phyloP scores from a whole-genome alignment of 2,329 filamentous ascomycete genomes.

The Nigrospora oryzae region DNA sequence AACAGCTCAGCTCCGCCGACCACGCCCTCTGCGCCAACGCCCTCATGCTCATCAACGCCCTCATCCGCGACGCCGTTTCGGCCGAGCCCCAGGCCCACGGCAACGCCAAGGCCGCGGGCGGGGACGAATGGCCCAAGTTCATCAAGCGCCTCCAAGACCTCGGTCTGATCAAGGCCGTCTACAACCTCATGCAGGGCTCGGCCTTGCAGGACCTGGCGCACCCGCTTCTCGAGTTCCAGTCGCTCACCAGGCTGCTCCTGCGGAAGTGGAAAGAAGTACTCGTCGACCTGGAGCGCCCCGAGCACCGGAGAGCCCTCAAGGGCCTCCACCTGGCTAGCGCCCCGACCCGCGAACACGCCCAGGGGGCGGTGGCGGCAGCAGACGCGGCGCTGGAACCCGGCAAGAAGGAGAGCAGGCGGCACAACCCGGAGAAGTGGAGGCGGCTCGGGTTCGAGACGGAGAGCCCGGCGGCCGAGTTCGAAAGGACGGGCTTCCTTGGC shows the following conservation, averaged over 20 bases:
- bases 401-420: slow-evolving; percentile 58
- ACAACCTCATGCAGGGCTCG: slow-evolving; percentile 88
- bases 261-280: slow-evolving; percentile 80
- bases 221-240: slow-evolving; percentile 88
- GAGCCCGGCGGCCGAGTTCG: slow-evolving; percentile 78
- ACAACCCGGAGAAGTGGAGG: slow-evolving; percentile 89
- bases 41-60: slow-evolving; percentile 86
- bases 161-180: slow-evolving; percentile 86
- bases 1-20: slow-evolving; percentile 85
- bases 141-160: slow-evolving; percentile 90
- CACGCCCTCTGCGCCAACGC: slow-evolving; percentile 94
- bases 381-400: slow-evolving; percentile 30
- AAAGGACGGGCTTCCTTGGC: slow-evolving; percentile 76
- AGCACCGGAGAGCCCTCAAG: slow-evolving; percentile 82
- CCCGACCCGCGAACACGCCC: slow-evolving; percentile 33
- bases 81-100: slow-evolving; percentile 47
- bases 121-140: slow-evolving; percentile 87
- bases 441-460: slow-evolving; percentile 87
- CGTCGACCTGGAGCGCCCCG: slow-evolving; percentile 77
- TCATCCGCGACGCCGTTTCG: slow-evolving; percentile 86
- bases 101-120: slow-evolving; percentile 23
- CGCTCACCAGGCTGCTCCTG: slow-evolving; percentile 77
- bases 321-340: slow-evolving; percentile 77
- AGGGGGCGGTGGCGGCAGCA: slow-evolving; percentile 20
- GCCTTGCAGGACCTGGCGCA: slow-evolving; percentile 84